A percentile compares a stretch with the other conserved stretches of the same genome.
Evolutionary conservation across 345 rosid genomes (phyloP).

Genomic region (Citrus trifoliata): DNA sequence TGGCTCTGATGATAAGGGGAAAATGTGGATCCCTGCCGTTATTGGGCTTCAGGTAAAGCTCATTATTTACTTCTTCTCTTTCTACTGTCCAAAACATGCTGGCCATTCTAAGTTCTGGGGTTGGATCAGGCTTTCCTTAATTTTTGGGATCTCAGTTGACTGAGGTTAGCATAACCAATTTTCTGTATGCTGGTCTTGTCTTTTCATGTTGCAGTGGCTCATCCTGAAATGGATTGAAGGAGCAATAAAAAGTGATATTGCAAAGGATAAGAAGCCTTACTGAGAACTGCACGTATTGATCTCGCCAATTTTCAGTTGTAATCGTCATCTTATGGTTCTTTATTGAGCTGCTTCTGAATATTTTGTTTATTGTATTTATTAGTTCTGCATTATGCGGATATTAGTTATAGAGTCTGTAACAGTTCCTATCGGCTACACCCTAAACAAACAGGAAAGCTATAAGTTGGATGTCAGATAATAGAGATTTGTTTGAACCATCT

Average conservation of each 20-base stretch:
- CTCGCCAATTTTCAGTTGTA: constrained; percentile 2
- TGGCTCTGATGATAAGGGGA: constrained; percentile 61
- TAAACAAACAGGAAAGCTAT: background rate
- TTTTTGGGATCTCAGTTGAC: constrained; percentile 5
- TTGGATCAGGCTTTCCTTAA: background rate
- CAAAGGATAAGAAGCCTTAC: constrained; percentile 35
- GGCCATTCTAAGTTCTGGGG: too few species aligned
- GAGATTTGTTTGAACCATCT: background rate
- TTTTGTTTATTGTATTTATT: background rate
- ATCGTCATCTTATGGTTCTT: background rate
- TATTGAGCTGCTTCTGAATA: background rate
- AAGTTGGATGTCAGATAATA: background rate
- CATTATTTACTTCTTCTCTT: background rate
- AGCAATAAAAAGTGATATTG: constrained; percentile 55
- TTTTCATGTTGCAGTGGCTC: constrained; percentile 47
- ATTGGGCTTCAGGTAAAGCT: constrained; percentile 57
- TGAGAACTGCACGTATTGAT: constrained; percentile 26
- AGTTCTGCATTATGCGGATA: background rate
- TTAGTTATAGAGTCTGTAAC: background rate
- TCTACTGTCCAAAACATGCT: too few species aligned
- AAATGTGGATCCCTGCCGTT: constrained; percentile 57
- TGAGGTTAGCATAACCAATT: background rate
- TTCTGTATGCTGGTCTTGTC: background rate
- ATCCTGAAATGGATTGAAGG: constrained; percentile 58
- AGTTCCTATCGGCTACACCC: background rate